phyloP scores from a whole-genome alignment of 1,284 basidiomycete species.

The Fomitiporia mediterranea region DNA sequence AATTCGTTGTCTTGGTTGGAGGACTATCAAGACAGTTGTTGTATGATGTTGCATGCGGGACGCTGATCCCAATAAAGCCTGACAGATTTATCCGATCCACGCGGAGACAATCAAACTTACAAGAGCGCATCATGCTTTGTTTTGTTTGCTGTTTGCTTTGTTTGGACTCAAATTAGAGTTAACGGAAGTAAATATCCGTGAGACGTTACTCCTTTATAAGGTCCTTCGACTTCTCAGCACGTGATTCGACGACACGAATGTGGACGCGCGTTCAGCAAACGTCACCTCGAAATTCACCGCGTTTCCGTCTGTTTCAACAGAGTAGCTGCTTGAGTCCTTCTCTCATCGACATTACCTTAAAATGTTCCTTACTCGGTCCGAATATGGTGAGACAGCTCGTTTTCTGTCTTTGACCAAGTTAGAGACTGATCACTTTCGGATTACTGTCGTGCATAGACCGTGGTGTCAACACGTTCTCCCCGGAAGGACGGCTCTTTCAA shows the following conservation, averaged over 20 bases:
- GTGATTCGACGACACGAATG: background rate
- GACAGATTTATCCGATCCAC: too few relatives aligned
- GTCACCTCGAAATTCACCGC: background rate
- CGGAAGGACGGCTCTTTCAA: constrained; percentile 93
- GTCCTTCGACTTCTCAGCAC: too few relatives aligned
- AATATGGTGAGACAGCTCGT: constrained; percentile 60
- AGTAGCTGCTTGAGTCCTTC: background rate
- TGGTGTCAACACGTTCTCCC: constrained; percentile 98
- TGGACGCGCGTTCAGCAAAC: constrained; percentile 1
- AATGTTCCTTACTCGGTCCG: constrained; percentile 92
- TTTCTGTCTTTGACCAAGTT: background rate
- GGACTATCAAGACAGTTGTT: too few relatives aligned
- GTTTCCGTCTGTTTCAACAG: background rate
- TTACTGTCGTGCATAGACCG: constrained; percentile 57
- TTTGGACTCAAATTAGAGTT: too few relatives aligned
- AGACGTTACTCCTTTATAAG: too few relatives aligned
- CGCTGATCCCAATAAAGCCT: too few relatives aligned
- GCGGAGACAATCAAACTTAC: too few relatives aligned
- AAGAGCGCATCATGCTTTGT: too few relatives aligned
- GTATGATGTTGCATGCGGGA: too few relatives aligned
- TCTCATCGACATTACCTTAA: background rate
- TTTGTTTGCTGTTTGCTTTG: too few relatives aligned
- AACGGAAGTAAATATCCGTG: too few relatives aligned
- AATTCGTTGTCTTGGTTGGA: too few relatives aligned
- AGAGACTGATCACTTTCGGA: background rate